Conservation (phyloP, 371 early-diverging fungal genomes). For the Mortierella sp. region DNA sequence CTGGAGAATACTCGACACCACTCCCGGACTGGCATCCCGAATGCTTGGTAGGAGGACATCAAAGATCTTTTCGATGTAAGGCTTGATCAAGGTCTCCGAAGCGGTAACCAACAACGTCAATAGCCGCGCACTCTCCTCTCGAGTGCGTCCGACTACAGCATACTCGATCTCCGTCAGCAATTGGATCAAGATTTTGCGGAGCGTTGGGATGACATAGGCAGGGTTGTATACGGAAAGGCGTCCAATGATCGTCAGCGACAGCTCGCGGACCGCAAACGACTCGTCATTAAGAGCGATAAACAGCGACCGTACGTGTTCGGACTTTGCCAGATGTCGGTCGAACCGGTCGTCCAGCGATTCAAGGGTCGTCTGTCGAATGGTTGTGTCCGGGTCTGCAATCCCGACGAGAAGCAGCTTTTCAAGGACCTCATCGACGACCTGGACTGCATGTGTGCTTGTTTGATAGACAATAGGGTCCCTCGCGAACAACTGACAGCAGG, state of each 20-base stretch:
- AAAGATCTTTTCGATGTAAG: conserved; percentile 92
- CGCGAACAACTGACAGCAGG: conserved; percentile 87
- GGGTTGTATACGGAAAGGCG: conserved; percentile 90
- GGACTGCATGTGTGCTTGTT: conserved; percentile 86
- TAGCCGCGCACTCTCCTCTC: conserved; percentile 90
- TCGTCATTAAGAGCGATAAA: conserved; percentile 96
- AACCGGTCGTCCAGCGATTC: conserved; percentile 85
- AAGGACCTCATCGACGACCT: conserved; percentile 91
- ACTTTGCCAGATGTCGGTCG: conserved; percentile 91
- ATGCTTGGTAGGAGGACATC: conserved; percentile 88
- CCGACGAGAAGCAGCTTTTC: conserved; percentile 90
- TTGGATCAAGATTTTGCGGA: conserved; percentile 90
- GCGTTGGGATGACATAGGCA: conserved; percentile 91
- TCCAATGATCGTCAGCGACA: conserved; percentile 89
- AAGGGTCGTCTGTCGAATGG: conserved; percentile 85
- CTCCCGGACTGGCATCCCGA: conserved; percentile 82
- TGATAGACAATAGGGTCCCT: conserved; percentile 82
- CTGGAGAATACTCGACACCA: conserved; percentile 86
- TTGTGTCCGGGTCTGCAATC: conserved; percentile 90
- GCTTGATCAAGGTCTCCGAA: conserved; percentile 85
- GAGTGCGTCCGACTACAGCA: conserved; percentile 83
- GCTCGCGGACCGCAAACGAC: conserved; percentile 87
- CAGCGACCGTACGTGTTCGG: conserved; percentile 89
- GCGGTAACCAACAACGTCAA: conserved; percentile 83
- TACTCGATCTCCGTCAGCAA: conserved; percentile 95